Conservation (phyloP, 2,329 filamentous ascomycete species). For the Amauroascus verrucosus region DNA sequence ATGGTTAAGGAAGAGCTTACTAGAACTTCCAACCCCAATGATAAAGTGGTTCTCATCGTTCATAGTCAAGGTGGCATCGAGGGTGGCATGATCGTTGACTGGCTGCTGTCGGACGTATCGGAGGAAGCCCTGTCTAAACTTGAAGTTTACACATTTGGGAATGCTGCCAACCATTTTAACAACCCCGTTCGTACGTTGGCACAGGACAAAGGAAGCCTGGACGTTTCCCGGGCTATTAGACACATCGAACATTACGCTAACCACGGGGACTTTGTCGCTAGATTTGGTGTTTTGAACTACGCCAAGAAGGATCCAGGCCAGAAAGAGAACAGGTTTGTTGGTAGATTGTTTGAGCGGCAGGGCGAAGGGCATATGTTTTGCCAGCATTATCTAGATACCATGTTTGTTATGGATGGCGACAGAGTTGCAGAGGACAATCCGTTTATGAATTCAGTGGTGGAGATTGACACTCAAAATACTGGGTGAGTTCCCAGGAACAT, state of each 20-base stretch:
- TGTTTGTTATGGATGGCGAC: slow-evolving; percentile 3
- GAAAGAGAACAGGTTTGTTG: slow-evolving; percentile 4
- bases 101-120: slow-evolving; percentile 2
- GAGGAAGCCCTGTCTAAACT: slow-evolving; percentile 1
- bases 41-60: slow-evolving; percentile 7
- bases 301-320: neutral
- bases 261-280: slow-evolving; percentile 5
- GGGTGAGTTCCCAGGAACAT: neutral
- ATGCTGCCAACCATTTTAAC: slow-evolving; percentile 7
- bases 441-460: slow-evolving; percentile 4
- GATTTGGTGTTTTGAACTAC: slow-evolving; percentile 5
- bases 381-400: slow-evolving; percentile 8
- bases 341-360: slow-evolving; percentile 2
- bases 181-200: neutral
- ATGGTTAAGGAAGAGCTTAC: slow-evolving; percentile 5
- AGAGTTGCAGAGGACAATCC: slow-evolving; percentile 1
- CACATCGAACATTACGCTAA: slow-evolving; percentile 10
- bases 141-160: slow-evolving; percentile 9
- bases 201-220: neutral
- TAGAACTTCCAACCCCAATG: neutral
- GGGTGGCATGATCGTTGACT: slow-evolving; percentile 3
- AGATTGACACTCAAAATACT: slow-evolving; percentile 3
- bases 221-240: neutral
- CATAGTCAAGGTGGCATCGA: slow-evolving; percentile 8
- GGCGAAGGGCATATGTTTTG: slow-evolving; percentile 6